These are phyloP conservation scores for Dothiorella sarmentorum DNA, from an alignment of 2,329 filamentous ascomycete genomes.

Conservation along the genomic window DNA sequence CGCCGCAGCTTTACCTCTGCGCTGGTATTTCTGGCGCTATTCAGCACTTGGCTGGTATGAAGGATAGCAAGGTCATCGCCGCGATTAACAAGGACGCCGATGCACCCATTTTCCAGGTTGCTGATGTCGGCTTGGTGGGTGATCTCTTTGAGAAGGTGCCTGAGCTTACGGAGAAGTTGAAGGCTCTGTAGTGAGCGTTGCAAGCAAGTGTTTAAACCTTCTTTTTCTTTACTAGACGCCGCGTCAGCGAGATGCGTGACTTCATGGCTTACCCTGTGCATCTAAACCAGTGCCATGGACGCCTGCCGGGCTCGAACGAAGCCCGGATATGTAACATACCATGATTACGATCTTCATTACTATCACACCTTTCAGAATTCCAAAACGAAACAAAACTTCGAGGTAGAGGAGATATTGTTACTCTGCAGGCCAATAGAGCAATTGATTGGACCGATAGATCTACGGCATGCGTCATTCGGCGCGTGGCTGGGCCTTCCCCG, in stretches of 20 bases:
- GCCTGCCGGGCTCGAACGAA: neutral
- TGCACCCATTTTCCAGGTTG: slow-evolving; percentile 97
- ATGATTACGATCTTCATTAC: neutral
- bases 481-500: slow-evolving; percentile 12
- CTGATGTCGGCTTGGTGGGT: slow-evolving; percentile 90
- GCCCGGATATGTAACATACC: slow-evolving; percentile 3
- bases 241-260: neutral
- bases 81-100: slow-evolving; percentile 98
- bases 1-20: slow-evolving; percentile 90
- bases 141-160: slow-evolving; percentile 95
- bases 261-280: neutral
- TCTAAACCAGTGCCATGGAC: neutral
- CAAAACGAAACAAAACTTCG: neutral
- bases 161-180: slow-evolving; percentile 93
- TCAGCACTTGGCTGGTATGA: slow-evolving; percentile 98
- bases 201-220: neutral
- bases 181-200: slow-evolving; percentile 40
- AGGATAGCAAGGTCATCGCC: slow-evolving; percentile 99
- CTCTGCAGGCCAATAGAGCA: neutral
- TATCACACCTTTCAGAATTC: neutral
- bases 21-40: slow-evolving; percentile 97
- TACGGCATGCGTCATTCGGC: neutral
- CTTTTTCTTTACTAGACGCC: neutral
- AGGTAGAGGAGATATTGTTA: neutral
- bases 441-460: neutral